Conservation (phyloP, 495 filamentous ascomycete species). For the Penicillium odoratum region DNA sequence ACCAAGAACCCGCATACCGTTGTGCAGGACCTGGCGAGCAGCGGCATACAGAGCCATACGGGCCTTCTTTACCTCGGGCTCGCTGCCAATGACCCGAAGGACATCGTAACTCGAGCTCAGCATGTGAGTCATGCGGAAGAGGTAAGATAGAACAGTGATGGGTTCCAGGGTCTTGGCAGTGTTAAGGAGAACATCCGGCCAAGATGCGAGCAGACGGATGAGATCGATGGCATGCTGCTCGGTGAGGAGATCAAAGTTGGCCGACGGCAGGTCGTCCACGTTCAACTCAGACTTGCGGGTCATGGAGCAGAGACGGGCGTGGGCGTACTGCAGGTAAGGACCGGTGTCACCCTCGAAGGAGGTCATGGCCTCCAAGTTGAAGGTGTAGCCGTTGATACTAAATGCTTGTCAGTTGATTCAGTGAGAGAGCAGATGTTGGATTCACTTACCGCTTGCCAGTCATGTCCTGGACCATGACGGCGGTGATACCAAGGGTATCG, state of each 20-base stretch:
- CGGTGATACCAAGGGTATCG: slow-evolving; percentile 61
- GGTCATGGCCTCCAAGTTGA: slow-evolving; percentile 67
- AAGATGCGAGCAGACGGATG: slow-evolving; percentile 58
- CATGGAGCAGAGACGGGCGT: slow-evolving; percentile 67
- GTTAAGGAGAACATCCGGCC: slow-evolving; percentile 62
- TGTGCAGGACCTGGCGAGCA: slow-evolving; percentile 73
- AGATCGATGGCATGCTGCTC: slow-evolving; percentile 59
- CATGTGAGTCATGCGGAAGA: slow-evolving; percentile 86
- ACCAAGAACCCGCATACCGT: slow-evolving; percentile 82
- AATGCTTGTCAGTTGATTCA: slow-evolving; percentile 8
- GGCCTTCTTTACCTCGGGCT: slow-evolving; percentile 68
- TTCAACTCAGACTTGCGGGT: slow-evolving; percentile 51
- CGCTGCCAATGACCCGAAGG: slow-evolving; percentile 74
- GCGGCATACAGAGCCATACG: slow-evolving; percentile 82
- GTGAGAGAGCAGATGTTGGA: background rate
- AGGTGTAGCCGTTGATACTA: slow-evolving; percentile 65
- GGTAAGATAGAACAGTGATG: slow-evolving; percentile 71
- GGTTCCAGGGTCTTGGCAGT: slow-evolving; percentile 66
- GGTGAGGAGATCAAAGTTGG: slow-evolving; percentile 57
- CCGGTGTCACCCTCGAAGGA: slow-evolving; percentile 73
- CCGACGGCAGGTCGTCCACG: slow-evolving; percentile 44
- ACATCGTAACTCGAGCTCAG: slow-evolving; percentile 83
- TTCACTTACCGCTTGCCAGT: slow-evolving; percentile 60
- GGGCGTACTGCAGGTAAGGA: slow-evolving; percentile 68
- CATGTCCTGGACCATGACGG: slow-evolving; percentile 75